A percentile compares a stretch with the other conserved stretches of the same genome.
Conservation (phyloP, 75 land plant species). For the Chamaecyparis obtusa region DNA sequence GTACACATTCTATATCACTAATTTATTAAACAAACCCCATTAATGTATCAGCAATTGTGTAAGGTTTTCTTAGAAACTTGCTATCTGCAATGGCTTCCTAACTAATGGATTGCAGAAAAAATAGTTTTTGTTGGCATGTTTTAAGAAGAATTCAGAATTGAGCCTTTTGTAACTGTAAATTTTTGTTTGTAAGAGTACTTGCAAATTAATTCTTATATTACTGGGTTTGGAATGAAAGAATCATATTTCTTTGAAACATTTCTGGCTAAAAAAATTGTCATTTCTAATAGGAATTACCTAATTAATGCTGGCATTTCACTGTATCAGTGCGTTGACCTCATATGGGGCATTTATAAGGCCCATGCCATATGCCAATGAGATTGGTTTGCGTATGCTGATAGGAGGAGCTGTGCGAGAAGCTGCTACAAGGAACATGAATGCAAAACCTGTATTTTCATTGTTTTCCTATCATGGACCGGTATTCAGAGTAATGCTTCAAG, state of each 20-base stretch:
- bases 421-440: conserved; percentile 57
- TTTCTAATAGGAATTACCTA: background rate
- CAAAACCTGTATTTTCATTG: conserved; percentile 80
- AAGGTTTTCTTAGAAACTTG: too few species aligned
- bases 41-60: too few species aligned
- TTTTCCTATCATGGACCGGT: conserved; percentile 95
- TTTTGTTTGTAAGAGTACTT: background rate
- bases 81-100: too few species aligned
- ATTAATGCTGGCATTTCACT: conserved; percentile 29
- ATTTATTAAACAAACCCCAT: too few species aligned
- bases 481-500: conserved; percentile 77
- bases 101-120: background rate
- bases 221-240: background rate
- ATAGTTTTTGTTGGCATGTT: background rate
- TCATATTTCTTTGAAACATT: background rate
- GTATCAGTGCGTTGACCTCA: conserved; percentile 76
- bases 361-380: conserved; percentile 87
- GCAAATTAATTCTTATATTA: background rate
- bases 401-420: conserved; percentile 92
- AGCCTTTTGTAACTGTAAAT: background rate
- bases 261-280: background rate
- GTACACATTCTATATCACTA: too few species aligned
- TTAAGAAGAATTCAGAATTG: background rate
- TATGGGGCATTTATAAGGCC: conserved; percentile 88
- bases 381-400: conserved; percentile 91